Percentiles rank a stretch among this genome's conserved stretches.
Evolutionary conservation across 495 filamentous ascomycete genomes (phyloP).

Genomic region (Podospora tetraspora): DNA sequence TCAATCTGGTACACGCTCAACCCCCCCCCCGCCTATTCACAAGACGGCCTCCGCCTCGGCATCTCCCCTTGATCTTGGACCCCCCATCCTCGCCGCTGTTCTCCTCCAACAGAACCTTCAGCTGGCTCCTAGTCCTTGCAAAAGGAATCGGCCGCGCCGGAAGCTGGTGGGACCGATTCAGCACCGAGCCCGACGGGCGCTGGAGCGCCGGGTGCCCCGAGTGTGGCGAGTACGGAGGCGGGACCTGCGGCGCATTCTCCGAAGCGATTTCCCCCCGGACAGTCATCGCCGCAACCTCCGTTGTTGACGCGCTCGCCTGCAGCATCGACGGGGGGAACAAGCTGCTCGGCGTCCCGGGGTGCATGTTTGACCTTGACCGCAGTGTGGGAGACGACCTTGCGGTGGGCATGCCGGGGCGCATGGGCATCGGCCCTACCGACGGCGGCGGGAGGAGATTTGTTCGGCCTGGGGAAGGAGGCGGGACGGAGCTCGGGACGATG

Average conservation of each 20-base stretch:
- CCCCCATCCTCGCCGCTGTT: constrained; percentile 9
- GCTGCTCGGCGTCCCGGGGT: not conserved
- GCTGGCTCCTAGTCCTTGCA: constrained; percentile 46
- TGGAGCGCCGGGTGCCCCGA: no score
- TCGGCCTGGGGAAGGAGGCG: not conserved
- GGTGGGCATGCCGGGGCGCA: not conserved
- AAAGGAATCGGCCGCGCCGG: constrained; percentile 32
- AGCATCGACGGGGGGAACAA: not conserved
- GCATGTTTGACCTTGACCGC: not conserved
- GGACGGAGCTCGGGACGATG: not conserved
- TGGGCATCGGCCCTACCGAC: not conserved
- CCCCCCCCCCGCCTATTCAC: not conserved
- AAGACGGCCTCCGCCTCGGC: not conserved
- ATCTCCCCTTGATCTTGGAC: not conserved
- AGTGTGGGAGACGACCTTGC: not conserved
- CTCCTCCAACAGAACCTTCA: constrained; percentile 44
- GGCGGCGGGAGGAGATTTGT: not conserved
- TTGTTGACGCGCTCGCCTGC: not conserved
- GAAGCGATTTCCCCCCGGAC: not conserved
- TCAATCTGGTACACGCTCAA: not conserved
- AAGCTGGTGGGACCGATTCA: constrained; percentile 29
- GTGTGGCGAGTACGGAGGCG: not conserved
- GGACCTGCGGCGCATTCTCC: not conserved
- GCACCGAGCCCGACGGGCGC: constrained; percentile 22
- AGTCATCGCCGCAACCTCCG: not conserved